Evolutionary conservation across 2,329 filamentous ascomycete genomes (phyloP).

Genomic region (Elsinoe arachidis): DNA sequence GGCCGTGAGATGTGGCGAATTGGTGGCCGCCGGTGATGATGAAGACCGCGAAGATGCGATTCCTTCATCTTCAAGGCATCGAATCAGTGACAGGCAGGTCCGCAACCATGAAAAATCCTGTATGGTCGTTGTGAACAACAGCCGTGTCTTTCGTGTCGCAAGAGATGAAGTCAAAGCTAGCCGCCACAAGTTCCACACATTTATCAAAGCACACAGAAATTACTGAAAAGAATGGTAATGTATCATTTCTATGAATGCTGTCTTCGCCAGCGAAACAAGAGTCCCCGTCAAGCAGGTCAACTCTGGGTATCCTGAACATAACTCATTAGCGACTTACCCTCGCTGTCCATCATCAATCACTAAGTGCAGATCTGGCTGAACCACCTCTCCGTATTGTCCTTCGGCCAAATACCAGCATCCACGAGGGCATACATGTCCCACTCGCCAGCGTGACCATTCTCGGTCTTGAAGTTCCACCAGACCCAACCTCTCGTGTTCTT

Average conservation of each 20-base stretch:
- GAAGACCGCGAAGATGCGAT: neutral
- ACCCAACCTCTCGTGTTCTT: constrained; percentile 43
- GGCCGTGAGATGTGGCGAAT: neutral
- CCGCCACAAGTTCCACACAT: neutral
- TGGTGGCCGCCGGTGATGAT: too few species aligned
- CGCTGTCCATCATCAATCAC: neutral
- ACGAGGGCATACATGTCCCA: constrained; percentile 46
- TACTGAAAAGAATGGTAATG: neutral
- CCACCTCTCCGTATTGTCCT: constrained; percentile 28
- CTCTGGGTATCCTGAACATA: constrained; percentile 6
- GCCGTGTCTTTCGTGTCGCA: too few species aligned
- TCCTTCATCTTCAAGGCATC: neutral
- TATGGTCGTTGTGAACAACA: neutral
- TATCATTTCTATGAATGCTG: neutral
- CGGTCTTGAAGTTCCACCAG: constrained; percentile 53
- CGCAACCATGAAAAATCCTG: too few species aligned
- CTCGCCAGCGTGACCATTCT: constrained; percentile 36
- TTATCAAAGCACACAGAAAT: neutral
- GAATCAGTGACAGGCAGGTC: too few species aligned
- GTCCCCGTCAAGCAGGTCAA: neutral
- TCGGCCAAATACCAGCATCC: constrained; percentile 44
- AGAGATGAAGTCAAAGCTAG: neutral
- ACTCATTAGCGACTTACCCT: neutral
- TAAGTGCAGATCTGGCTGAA: constrained; percentile 25
- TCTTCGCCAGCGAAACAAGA: constrained; percentile 36